Evolutionary conservation across 768 basidiomycete genomes (phyloP), one percentile per base, ranked within the genome.

Genomic region (Boletus patriciae): DNA sequence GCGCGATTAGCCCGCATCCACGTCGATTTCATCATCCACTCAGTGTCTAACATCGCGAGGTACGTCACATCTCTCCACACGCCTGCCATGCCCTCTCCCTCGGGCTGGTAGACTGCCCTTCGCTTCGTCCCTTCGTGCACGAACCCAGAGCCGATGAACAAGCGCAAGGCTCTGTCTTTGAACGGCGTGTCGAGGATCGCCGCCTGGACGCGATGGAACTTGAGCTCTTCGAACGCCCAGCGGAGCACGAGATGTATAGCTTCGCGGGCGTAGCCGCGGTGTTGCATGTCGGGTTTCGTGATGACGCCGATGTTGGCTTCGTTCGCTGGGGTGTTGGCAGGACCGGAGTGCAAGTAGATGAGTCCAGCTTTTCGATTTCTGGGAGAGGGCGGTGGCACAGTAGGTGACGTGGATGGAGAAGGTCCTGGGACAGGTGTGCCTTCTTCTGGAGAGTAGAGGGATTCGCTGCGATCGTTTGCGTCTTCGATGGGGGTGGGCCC

Each of bases 41-140:
- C 85, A 0, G 82, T 86, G 45, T 80, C 85, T 50, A 88, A 67
- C 61, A 88, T 76, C 8, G 79, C 84, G 34, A 87, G 70, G 60
- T 82, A 81, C 1, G 82, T 84, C 25, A 82, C 79, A 57, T 87
- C 84, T 59, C 79, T 83, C 83, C 83, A 87, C 45, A 77, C 70
- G 2, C 63, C 51, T 2, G 73, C 74, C 53, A 78, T 58, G 18
- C 69, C 72, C n/a, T 69, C 71, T 4, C 64, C 70, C 8, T 63
- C 66, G 6, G 76, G 73, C 57, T 78, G 78, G 63, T 69, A 80
- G 52, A 83, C 80, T 0, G 81, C 77, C 43, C 81, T 77, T 33
- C 86, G 80, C 42, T 80, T 79, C 10, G 77, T 81, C 45, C 88
- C 88, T 70, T 90, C 88, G 57, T 84, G 80, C 8, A 68, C 68